Conservation (phyloP, 139 green algal genomes). For the Volvox reticuliferus region DNA sequence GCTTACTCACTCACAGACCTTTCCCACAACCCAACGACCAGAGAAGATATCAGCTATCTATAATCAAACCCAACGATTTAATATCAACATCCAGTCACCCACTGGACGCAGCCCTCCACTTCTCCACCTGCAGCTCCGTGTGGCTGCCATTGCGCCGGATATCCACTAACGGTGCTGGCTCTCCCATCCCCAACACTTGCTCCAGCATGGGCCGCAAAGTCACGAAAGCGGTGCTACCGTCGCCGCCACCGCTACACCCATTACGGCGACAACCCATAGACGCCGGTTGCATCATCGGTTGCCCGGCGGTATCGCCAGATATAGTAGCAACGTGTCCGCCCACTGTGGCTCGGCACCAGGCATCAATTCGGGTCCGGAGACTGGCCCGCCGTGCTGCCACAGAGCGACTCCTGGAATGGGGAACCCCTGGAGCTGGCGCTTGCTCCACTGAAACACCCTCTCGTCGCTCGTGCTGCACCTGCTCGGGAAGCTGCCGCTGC, state of each 20-base stretch:
- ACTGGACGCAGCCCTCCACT: no score
- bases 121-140: slow-evolving; percentile 26
- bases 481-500: not conserved
- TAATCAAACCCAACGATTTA: no score
- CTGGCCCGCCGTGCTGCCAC: not conserved
- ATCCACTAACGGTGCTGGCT: slow-evolving; percentile 29
- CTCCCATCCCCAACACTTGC: not conserved
- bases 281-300: not conserved
- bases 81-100: no score
- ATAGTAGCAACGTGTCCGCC: no score
- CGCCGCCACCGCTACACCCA: not conserved
- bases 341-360: not conserved
- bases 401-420: not conserved
- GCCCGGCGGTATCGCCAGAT: no score
- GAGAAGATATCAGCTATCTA: no score
- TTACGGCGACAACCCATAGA: not conserved
- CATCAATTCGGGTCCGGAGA: not conserved
- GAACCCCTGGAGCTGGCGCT: not conserved
- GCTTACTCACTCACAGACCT: no score
- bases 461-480: no score
- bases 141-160: not conserved
- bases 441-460: not conserved
- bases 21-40: no score
- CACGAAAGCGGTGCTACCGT: not conserved
- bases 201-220: slow-evolving; percentile 4